Evolutionary conservation across 164 flowering plant genomes (phyloP), one percentile per base, ranked within the genome.

Genomic region (Aristolochia fimbriata): DNA sequence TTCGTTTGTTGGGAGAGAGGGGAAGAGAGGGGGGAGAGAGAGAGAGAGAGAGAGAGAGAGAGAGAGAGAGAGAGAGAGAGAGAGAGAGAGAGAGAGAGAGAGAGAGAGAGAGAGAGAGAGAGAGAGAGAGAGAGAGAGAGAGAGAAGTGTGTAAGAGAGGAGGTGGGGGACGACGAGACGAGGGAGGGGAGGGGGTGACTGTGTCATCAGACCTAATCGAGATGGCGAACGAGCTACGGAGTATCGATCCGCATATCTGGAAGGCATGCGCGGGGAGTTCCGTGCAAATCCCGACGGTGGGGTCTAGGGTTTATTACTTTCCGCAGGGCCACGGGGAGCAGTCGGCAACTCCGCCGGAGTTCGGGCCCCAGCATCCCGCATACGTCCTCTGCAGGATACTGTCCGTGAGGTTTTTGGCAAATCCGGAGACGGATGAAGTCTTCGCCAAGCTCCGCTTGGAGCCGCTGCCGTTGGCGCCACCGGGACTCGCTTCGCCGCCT

Each of bases 311-410:
- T 56, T 90, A 82, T 64, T 90, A 90, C 74, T 87, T 90, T 71
- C 92, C 88, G 0, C 79, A 87, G 24, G 97, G 97, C 11, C 94
- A 85, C 60, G 51, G 77, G 4, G 92, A 87, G 67, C 87, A 81
- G 16, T 59, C 76, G 15, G 61, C 70, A 0, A 24, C 75, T 0
- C 30, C 68, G 14, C 62, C 68, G 1, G 3, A 58, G 1, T 68
- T 73, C 51, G 62, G 77, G 7, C 21, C 66, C 15, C 31, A 49
- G 19, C 71, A 23, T 21, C 57, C 20, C n/a, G 49, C 83, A 0
- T 16, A 17, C 15, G 30, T 81, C 13, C 77, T 30, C 20, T 83
- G 87, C 57, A 64, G 76, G 10, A 58, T 87, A 50, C 47, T 69
- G 7, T 51, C 67, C 16, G 79, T 83, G 11, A 47, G 60, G 0